Conservation (phyloP, 371 early-diverging fungal genomes). For the Lichtheimia ornata region DNA sequence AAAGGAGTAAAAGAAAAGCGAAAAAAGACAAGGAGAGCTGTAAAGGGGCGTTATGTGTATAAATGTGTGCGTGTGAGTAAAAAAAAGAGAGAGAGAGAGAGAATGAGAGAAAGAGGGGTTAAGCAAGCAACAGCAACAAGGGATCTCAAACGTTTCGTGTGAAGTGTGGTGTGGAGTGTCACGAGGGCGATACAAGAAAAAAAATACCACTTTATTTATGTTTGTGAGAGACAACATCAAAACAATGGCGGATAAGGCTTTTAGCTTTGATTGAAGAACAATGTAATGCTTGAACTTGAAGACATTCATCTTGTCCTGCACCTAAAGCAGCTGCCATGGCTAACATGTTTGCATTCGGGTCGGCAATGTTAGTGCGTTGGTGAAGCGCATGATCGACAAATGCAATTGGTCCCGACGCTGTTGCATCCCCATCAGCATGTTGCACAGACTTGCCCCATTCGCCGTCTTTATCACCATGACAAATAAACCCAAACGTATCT, state of each 20-base stretch:
- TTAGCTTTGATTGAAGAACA: slow-evolving; percentile 31
- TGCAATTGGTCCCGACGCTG: slow-evolving; percentile 17
- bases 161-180: not conserved
- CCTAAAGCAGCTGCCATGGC: slow-evolving; percentile 33
- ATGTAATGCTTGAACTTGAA: slow-evolving; percentile 22
- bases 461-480: not conserved
- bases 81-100: not conserved
- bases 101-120: slow-evolving; percentile 1
- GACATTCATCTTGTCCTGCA: slow-evolving; percentile 13
- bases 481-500: slow-evolving; percentile 25
- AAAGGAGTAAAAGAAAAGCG: slow-evolving; percentile 18
- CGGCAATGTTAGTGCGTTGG: slow-evolving; percentile 27
- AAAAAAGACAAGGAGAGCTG: slow-evolving; percentile 2
- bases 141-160: not conserved
- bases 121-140: slow-evolving; percentile 3
- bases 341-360: slow-evolving; percentile 20
- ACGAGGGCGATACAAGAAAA: not conserved
- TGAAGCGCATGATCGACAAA: slow-evolving; percentile 29
- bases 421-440: slow-evolving; percentile 7
- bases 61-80: not conserved
- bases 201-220: slow-evolving; percentile 1
- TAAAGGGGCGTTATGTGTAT: not conserved
- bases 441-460: slow-evolving; percentile 1
- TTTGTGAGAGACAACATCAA: slow-evolving; percentile 7
- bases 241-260: slow-evolving; percentile 31